Evolutionary conservation across 169 alveolate species (phyloP).

Genomic region (Blepharisma undulans): DNA sequence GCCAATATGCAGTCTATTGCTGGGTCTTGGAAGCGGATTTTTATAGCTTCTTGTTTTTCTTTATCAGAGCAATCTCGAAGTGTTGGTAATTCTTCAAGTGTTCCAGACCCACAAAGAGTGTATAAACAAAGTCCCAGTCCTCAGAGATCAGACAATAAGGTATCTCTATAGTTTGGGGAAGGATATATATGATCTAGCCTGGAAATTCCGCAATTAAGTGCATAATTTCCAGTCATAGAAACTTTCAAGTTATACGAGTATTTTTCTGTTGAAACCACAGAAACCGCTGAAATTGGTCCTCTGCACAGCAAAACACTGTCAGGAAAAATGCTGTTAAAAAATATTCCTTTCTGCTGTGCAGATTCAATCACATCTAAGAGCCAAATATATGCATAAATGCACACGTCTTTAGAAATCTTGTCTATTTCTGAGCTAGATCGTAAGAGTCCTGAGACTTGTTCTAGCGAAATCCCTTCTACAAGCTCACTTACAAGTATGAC

Average conservation of each 20-base stretch:
- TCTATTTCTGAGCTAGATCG: not conserved
- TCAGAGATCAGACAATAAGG: not conserved
- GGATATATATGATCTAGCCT: not conserved
- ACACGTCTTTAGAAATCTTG: not conserved
- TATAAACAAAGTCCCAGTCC: slow-evolving; percentile 8
- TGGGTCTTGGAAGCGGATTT: slow-evolving; percentile 9
- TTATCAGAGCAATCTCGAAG: not conserved
- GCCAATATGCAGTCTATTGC: not conserved
- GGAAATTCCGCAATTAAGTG: not conserved
- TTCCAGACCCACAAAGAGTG: not conserved
- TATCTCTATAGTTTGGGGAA: not conserved
- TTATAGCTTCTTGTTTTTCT: not conserved
- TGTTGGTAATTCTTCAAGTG: not conserved
- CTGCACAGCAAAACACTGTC: not conserved
- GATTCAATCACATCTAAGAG: not conserved
- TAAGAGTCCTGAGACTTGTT: not conserved
- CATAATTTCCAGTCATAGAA: not conserved
- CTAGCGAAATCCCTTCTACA: not conserved
- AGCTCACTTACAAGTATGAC: not conserved
- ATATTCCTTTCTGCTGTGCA: not conserved
- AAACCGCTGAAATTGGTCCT: not conserved
- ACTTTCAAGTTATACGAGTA: not conserved
- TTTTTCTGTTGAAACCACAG: not conserved
- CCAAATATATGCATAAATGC: not conserved
- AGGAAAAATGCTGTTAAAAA: not conserved